Conservation (phyloP, 495 filamentous ascomycete genomes). For the Penicillium cataractarum region DNA sequence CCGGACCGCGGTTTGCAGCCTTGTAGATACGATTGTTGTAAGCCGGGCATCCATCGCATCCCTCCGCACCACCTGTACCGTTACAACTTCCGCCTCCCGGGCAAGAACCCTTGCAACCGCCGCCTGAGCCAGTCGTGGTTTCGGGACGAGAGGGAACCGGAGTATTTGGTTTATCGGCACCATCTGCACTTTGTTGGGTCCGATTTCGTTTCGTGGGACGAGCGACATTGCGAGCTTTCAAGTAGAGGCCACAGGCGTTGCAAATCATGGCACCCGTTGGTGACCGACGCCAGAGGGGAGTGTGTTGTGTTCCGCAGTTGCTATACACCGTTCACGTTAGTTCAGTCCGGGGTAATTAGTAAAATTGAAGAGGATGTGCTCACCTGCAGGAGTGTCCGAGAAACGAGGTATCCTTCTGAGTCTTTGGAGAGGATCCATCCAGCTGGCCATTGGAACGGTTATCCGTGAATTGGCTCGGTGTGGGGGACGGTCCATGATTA, state of each 20-base stretch:
- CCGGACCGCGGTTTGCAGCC: conserved; percentile 53
- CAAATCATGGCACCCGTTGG: conserved; percentile 93
- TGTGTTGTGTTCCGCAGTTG: conserved; percentile 92
- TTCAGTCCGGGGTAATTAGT: too few relatives aligned
- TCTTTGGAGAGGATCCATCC: conserved; percentile 38
- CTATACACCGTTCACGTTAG: conserved; percentile 46
- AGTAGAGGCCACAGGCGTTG: conserved; percentile 95
- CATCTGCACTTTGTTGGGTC: conserved; percentile 41
- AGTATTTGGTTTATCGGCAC: conserved; percentile 19
- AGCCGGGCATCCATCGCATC: conserved; percentile 93
- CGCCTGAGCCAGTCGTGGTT: conserved; percentile 29
- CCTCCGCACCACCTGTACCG: conserved; percentile 94
- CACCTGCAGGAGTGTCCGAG: conserved; percentile 61
- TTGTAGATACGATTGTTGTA: conserved; percentile 97
- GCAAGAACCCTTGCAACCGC: conserved; percentile 72
- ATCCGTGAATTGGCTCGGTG: conserved; percentile 18
- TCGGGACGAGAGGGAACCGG: conserved; percentile 21
- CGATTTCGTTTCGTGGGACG: conserved; percentile 85
- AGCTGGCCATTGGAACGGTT: conserved; percentile 19
- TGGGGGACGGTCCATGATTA: conserved; percentile 8
- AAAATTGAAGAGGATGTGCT: conserved; percentile 16
- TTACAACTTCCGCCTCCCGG: conserved; percentile 95
- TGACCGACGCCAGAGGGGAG: conserved; percentile 92
- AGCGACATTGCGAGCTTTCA: conserved; percentile 87
- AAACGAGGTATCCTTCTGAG: conserved; percentile 46